These are phyloP conservation scores for Petunia secreta DNA, from an alignment of 257 asterid species.

Conservation along the genomic window DNA sequence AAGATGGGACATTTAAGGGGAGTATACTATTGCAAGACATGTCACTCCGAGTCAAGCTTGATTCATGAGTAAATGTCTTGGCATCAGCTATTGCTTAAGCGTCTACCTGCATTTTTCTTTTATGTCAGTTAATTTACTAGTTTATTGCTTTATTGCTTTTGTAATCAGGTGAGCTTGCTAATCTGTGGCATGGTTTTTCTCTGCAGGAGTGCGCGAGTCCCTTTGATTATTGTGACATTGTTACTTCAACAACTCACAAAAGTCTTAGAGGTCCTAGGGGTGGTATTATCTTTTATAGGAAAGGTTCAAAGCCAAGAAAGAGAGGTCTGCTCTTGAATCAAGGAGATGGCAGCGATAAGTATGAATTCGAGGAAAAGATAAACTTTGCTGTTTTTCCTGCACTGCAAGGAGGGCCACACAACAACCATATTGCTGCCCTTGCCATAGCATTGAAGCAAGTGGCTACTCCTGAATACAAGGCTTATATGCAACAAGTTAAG, in stretches of 20 bases:
- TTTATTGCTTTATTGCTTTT: slow-evolving; percentile 2
- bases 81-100: not conserved
- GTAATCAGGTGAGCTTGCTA: slow-evolving; percentile 12
- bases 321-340: slow-evolving; percentile 74
- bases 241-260: slow-evolving; percentile 89
- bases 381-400: slow-evolving; percentile 91
- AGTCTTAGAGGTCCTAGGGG: slow-evolving; percentile 97
- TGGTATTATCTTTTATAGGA: slow-evolving; percentile 82
- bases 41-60: not conserved
- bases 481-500: slow-evolving; percentile 83
- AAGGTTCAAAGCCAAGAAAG: slow-evolving; percentile 79
- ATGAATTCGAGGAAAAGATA: slow-evolving; percentile 89
- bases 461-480: slow-evolving; percentile 73
- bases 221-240: slow-evolving; percentile 78
- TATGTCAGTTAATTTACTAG: not conserved
- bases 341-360: slow-evolving; percentile 67
- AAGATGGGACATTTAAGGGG: not conserved
- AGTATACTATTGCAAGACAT: not conserved
- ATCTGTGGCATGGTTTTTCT: slow-evolving; percentile 25
- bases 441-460: slow-evolving; percentile 91
- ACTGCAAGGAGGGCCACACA: slow-evolving; percentile 93
- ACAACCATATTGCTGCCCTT: slow-evolving; percentile 86
- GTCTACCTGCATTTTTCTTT: not conserved
- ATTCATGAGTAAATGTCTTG: slow-evolving; percentile 6
- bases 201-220: slow-evolving; percentile 84